Percentiles rank a stretch among this genome's conserved stretches.
Conservation (phyloP, 495 filamentous ascomycete genomes). For the Aspergillus asperescens region DNA sequence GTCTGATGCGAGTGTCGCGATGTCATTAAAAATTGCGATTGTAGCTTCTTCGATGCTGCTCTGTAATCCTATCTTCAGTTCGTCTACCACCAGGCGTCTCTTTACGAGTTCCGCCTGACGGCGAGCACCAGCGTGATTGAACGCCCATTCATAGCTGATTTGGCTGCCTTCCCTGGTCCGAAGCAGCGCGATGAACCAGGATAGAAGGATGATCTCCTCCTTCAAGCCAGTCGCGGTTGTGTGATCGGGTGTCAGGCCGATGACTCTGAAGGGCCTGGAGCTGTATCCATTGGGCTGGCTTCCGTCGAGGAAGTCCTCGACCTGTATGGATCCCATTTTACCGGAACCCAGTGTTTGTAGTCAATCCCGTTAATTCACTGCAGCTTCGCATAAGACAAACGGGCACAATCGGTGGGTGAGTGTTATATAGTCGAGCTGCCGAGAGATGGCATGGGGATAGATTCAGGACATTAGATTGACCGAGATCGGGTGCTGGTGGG, state of each 20-base stretch:
- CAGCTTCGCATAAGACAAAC: not conserved
- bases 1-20: slow-evolving; percentile 10
- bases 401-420: not conserved
- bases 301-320: slow-evolving; percentile 12
- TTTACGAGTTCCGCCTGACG: not conserved
- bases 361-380: not conserved
- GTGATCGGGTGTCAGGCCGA: slow-evolving; percentile 18
- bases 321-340: slow-evolving; percentile 27
- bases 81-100: slow-evolving; percentile 17
- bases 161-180: slow-evolving; percentile 35
- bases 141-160: slow-evolving; percentile 36
- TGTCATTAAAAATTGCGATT: slow-evolving; percentile 17
- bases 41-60: slow-evolving; percentile 19
- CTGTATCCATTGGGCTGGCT: slow-evolving; percentile 5
- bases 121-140: slow-evolving; percentile 11
- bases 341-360: slow-evolving; percentile 1
- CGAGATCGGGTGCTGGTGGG: slow-evolving; percentile 10
- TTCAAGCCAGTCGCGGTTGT: slow-evolving; percentile 25
- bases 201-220: slow-evolving; percentile 36
- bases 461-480: not conserved
- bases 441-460: slow-evolving; percentile 2
- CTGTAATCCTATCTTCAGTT: slow-evolving; percentile 25
- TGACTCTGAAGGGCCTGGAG: slow-evolving; percentile 18
- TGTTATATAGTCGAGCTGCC: slow-evolving; percentile 4
- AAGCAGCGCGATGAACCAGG: slow-evolving; percentile 43